Conservation (phyloP, 2,329 filamentous ascomycete species). For the Lachnellula arida region DNA sequence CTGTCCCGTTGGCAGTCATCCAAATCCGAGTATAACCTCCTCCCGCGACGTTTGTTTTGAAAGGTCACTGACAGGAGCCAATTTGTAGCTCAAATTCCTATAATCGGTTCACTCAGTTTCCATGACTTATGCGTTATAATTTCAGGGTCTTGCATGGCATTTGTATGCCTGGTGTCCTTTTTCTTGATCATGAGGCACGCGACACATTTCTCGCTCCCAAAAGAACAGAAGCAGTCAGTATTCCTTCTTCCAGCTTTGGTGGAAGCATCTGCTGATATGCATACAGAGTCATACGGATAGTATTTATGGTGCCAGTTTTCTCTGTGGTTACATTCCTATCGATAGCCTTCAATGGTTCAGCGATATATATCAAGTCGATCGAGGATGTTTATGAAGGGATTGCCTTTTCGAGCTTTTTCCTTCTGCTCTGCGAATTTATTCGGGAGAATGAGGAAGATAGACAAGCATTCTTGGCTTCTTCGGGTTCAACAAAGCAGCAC, state of each 20-base stretch:
- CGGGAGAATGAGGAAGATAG: conserved; percentile 33
- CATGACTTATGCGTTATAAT: conserved; percentile 11
- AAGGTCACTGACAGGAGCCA: neutral
- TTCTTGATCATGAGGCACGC: conserved; percentile 13
- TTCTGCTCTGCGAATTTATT: conserved; percentile 41
- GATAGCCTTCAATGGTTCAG: conserved; percentile 34
- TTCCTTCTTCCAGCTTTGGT: neutral
- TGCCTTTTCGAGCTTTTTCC: conserved; percentile 40
- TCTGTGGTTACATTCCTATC: conserved; percentile 37
- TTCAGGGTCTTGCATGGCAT: conserved; percentile 5
- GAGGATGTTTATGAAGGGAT: conserved; percentile 37
- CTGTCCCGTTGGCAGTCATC: too few relatives aligned
- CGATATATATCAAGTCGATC: conserved; percentile 38
- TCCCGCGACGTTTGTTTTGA: too few relatives aligned
- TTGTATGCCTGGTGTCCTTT: conserved; percentile 8
- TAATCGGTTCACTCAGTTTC: conserved; percentile 7
- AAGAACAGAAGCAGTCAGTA: conserved; percentile 15
- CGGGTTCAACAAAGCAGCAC: conserved; percentile 19
- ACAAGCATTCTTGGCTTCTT: conserved; percentile 34
- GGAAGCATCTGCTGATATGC: neutral
- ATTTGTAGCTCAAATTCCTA: conserved; percentile 6
- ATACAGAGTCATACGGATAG: conserved; percentile 39
- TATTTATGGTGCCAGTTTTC: conserved; percentile 38
- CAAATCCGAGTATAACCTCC: too few relatives aligned
- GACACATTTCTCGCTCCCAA: conserved; percentile 12